A percentile compares a stretch with the other conserved stretches of the same genome.
phyloP scores from a whole-genome alignment of 1,139 yeast genomes.

The Blastobotrys ciferrii region DNA sequence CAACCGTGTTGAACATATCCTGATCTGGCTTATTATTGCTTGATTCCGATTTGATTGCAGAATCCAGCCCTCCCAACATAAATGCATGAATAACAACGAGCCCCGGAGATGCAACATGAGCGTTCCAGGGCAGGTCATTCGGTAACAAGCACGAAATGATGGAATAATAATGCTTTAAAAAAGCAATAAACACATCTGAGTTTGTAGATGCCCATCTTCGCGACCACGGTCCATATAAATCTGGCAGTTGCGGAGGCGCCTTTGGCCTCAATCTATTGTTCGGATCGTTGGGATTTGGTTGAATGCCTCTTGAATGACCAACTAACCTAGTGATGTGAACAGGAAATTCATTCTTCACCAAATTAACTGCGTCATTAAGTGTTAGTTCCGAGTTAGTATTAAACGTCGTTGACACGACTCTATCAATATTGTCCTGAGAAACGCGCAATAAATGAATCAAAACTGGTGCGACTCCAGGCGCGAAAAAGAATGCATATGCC shows the following conservation, averaged over 20 bases:
- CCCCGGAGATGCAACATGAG: constrained; percentile 39
- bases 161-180: constrained; percentile 63
- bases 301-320: constrained; percentile 22
- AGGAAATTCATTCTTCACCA: constrained; percentile 28
- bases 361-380: constrained; percentile 17
- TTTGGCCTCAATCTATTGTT: constrained; percentile 14
- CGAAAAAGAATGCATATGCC: constrained; percentile 60
- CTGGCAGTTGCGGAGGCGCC: constrained; percentile 33
- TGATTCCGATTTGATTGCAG: constrained; percentile 24
- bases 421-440: constrained; percentile 39
- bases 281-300: constrained; percentile 9
- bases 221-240: constrained; percentile 69
- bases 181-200: constrained; percentile 63
- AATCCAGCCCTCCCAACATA: constrained; percentile 35
- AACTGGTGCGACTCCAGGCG: constrained; percentile 63
- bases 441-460: constrained; percentile 61
- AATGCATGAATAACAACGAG: constrained; percentile 36
- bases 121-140: constrained; percentile 26
- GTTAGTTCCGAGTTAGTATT: constrained; percentile 22
- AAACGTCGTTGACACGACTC: constrained; percentile 29
- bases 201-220: constrained; percentile 57
- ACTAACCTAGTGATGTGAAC: constrained; percentile 29
- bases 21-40: constrained; percentile 17
- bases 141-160: constrained; percentile 32
- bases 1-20: constrained; percentile 38